These are phyloP conservation scores for Trichomonas vaginalis DNA, from an alignment of 208 protist species.

Conservation along the genomic window DNA sequence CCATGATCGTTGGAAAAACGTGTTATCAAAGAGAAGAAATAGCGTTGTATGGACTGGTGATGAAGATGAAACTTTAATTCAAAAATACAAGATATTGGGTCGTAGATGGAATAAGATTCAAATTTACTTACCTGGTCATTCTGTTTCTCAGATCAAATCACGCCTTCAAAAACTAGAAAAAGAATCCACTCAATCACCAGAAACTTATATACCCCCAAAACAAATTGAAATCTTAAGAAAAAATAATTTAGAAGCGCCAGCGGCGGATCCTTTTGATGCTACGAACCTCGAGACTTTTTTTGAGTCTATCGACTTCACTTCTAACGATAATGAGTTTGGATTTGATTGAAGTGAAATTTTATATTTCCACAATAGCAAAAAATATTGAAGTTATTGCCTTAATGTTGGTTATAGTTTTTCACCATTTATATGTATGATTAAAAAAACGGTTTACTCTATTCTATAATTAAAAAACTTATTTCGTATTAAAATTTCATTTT, in stretches of 20 bases:
- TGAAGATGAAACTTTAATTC: not conserved
- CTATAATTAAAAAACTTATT: no score
- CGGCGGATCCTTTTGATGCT: not conserved
- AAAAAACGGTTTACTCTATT: no score
- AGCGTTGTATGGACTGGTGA: not conserved
- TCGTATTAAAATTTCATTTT: no score
- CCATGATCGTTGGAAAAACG: not conserved
- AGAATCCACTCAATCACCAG: not conserved
- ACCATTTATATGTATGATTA: no score
- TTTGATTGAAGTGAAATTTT: not conserved
- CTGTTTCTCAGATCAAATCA: not conserved
- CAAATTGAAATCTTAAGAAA: not conserved
- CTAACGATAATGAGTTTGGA: not conserved
- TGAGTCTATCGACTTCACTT: not conserved
- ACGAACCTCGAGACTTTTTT: not conserved
- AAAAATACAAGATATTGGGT: not conserved
- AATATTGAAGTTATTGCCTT: no score
- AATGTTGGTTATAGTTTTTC: no score
- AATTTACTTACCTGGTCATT: not conserved
- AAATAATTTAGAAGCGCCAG: not conserved
- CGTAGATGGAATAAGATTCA: not conserved
- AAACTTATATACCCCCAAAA: not conserved
- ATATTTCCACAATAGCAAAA: no score
- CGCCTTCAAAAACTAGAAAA: not conserved
- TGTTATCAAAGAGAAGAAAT: not conserved